Base-by-base conservation (phyloP, 2,329 filamentous ascomycete species). In the Chaetomiaceae sp. region DNA sequence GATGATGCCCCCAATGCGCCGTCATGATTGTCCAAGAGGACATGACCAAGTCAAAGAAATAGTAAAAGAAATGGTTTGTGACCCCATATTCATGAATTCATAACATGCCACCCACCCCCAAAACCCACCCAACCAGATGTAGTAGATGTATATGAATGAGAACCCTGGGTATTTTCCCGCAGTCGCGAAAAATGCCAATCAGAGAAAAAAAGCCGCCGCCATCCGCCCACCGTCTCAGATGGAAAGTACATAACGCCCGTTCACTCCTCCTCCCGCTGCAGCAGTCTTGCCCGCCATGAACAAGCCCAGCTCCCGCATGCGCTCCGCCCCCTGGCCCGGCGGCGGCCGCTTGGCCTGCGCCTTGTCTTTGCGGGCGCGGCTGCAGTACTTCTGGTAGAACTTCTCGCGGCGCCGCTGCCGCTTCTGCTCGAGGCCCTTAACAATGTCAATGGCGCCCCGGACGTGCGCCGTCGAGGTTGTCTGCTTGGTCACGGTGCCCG, bases 401-500 rank as follows among this genome's bases (percentile, higher is more conserved):
- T 96, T 95, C 67, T 97, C 90, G 69, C 86, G 89, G 57, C 93
- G 86, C 54, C 93, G 83, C 69, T 93, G 87, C 20, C 90, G 84
- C 71, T 95, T 97, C 67, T 87, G 84, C 70, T 98, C 93, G 1
- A 98, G 78, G 8, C 93, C 93, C 65, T 95, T 95, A 67, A 96
- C 87, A 51, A 96, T 98, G 66, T 97, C 93, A 56, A 98, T 94
- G 29, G 93, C 90, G n/a, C 89, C 88, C 52, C 93, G 86, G 9
- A 88, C 78, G 53, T 93, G 88, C 34, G 80, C n/a, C n/a, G n/a
- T n/a, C n/a, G n/a, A n/a, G n/a, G n/a, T n/a, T n/a, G n/a, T 69
- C 41, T 83, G 76, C 48, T 69, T 67, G 48, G 59, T 53, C 57
- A 59, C 46, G 41, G 60, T 53, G 56, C 62, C 53, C 53, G 65